These are phyloP conservation scores for Penicillium sp. DNA, from an alignment of 2,329 filamentous ascomycete genomes.

Conservation along the genomic window DNA sequence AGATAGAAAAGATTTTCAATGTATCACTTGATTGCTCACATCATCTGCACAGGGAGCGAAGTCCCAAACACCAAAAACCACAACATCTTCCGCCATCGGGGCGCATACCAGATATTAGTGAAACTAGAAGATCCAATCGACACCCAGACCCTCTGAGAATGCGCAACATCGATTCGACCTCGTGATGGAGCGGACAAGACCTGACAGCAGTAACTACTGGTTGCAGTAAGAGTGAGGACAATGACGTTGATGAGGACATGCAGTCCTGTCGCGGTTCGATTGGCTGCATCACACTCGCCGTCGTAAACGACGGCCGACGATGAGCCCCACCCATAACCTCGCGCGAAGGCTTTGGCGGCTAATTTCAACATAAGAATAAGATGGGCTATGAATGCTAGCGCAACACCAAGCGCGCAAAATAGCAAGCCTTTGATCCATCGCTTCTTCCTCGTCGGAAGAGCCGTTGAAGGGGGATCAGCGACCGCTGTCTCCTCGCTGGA, in stretches of 20 bases:
- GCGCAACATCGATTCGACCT: not conserved
- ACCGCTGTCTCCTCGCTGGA: too few relatives aligned
- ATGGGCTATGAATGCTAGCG: not conserved
- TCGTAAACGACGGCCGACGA: too few relatives aligned
- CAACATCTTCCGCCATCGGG: not conserved
- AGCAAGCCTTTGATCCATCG: not conserved
- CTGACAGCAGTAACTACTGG: conserved; percentile 1
- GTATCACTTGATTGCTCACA: not conserved
- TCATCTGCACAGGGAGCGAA: not conserved
- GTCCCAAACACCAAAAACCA: not conserved
- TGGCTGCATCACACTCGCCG: too few relatives aligned
- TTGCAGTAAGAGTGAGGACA: not conserved
- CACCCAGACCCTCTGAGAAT: not conserved
- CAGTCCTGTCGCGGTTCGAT: not conserved
- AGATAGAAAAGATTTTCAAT: not conserved
- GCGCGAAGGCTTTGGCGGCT: too few relatives aligned
- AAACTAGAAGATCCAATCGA: conserved; percentile 1
- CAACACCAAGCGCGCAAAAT: not conserved
- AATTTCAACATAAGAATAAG: not conserved
- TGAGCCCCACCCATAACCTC: too few relatives aligned
- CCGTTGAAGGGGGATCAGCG: too few relatives aligned
- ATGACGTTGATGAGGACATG: conserved; percentile 1
- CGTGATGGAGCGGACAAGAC: not conserved
- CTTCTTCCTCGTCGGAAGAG: not conserved
- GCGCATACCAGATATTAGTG: not conserved